Percentiles rank a stretch among this genome's conserved stretches.
Conservation (phyloP, 2,329 filamentous ascomycete genomes). For the Sporothrix pseudoabietina region DNA sequence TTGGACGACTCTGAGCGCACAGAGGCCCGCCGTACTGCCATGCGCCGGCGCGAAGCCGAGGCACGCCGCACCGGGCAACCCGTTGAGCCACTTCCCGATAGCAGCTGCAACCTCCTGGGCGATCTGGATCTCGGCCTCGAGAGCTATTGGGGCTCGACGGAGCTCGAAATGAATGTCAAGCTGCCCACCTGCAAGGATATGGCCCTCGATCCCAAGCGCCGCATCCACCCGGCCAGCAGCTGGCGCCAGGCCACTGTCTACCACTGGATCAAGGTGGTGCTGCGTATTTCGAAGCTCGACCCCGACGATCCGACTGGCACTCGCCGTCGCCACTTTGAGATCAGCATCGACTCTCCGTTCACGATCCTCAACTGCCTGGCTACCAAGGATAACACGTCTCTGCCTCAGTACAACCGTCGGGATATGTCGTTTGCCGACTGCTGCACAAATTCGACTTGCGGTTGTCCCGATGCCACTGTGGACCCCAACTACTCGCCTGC, state of each 20-base stretch:
- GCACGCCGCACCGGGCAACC: conserved; percentile 48
- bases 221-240: conserved; percentile 85
- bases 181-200: conserved; percentile 86
- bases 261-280: conserved; percentile 96
- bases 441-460: conserved; percentile 67
- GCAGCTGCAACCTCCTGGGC: conserved; percentile 73
- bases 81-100: conserved; percentile 52
- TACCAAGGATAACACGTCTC: conserved; percentile 83
- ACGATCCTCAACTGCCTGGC: conserved; percentile 91
- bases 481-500: neutral
- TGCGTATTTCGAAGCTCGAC: conserved; percentile 85
- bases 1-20: conserved; percentile 56
- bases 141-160: conserved; percentile 78
- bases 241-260: conserved; percentile 93
- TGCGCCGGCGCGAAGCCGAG: conserved; percentile 56
- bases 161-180: conserved; percentile 93
- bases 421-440: conserved; percentile 47
- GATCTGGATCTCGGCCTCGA: conserved; percentile 72
- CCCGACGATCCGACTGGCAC: conserved; percentile 68
- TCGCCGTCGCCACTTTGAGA: conserved; percentile 88
- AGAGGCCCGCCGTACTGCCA: conserved; percentile 52
- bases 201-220: conserved; percentile 66
- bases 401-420: conserved; percentile 71
- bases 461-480: conserved; percentile 54
- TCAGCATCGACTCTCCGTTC: conserved; percentile 93